Conservation (phyloP, 2,329 filamentous ascomycete species). For the Monosporascus cannonballus region DNA sequence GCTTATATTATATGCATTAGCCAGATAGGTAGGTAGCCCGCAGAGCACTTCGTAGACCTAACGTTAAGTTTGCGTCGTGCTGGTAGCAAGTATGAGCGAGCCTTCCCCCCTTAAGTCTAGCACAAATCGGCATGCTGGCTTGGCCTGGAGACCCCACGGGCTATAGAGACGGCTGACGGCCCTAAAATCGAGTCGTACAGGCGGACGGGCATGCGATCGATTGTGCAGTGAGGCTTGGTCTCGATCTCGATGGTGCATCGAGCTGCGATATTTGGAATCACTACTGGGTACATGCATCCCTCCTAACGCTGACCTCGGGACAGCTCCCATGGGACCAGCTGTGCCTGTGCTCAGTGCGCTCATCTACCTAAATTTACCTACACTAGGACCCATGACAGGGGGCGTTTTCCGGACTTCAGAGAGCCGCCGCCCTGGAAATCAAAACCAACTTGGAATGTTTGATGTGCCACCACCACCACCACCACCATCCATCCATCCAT, state of each 20-base stretch:
- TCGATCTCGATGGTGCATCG: not conserved
- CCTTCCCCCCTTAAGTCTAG: too few relatives aligned
- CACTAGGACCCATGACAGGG: too few relatives aligned
- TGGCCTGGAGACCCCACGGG: too few relatives aligned
- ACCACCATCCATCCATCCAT: not conserved
- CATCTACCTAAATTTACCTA: too few relatives aligned
- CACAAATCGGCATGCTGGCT: too few relatives aligned
- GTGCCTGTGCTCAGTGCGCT: not conserved
- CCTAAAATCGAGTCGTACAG: not conserved
- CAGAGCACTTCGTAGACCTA: too few relatives aligned
- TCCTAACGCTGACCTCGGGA: not conserved
- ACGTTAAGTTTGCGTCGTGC: too few relatives aligned
- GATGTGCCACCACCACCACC: not conserved
- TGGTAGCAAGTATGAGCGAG: too few relatives aligned
- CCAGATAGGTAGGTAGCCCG: too few relatives aligned
- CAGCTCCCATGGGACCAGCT: not conserved
- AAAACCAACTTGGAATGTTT: not conserved
- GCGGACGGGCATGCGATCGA: not conserved
- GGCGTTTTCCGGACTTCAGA: too few relatives aligned
- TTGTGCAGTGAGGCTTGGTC: not conserved
- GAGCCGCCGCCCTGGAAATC: not conserved
- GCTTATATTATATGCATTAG: too few relatives aligned
- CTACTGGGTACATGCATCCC: not conserved
- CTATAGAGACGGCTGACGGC: too few relatives aligned
- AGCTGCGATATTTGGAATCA: not conserved